Conservation (phyloP, 192 early-diverging fungal species). For the Jimgerdemannia lactiflua region DNA sequence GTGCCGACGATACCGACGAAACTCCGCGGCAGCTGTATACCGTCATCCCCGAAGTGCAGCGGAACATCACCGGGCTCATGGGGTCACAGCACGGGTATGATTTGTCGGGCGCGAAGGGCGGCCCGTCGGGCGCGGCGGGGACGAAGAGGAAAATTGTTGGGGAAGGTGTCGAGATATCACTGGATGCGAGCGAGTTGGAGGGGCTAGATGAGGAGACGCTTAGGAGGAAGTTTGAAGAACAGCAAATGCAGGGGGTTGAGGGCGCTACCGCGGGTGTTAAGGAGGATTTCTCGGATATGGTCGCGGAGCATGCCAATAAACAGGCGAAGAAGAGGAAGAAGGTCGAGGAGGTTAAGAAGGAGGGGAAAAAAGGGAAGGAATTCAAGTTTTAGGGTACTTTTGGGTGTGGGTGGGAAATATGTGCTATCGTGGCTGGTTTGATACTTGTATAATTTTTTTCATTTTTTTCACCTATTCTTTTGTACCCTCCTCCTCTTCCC, state of each 20-base stretch:
- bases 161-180: conserved; percentile 74
- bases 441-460: neutral
- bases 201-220: conserved; percentile 71
- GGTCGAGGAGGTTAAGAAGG: conserved; percentile 44
- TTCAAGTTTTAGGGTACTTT: conserved; percentile 32
- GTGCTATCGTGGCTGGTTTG: too few species aligned
- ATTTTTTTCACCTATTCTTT: neutral
- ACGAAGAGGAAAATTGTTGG: conserved; percentile 47
- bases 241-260: conserved; percentile 35
- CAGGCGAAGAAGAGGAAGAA: conserved; percentile 71
- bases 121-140: conserved; percentile 45
- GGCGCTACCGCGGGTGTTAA: conserved; percentile 40
- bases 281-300: conserved; percentile 88
- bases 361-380: conserved; percentile 27
- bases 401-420: too few species aligned
- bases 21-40: conserved; percentile 71
- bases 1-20: conserved; percentile 38
- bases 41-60: conserved; percentile 79
- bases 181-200: conserved; percentile 91
- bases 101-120: conserved; percentile 46
- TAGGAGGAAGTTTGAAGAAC: conserved; percentile 75
- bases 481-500: neutral
- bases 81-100: conserved; percentile 93
- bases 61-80: conserved; percentile 82
- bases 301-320: conserved; percentile 76